Evolutionary conservation across 345 rosid genomes (phyloP).

Genomic region (Euphorbia pulcherrima): DNA sequence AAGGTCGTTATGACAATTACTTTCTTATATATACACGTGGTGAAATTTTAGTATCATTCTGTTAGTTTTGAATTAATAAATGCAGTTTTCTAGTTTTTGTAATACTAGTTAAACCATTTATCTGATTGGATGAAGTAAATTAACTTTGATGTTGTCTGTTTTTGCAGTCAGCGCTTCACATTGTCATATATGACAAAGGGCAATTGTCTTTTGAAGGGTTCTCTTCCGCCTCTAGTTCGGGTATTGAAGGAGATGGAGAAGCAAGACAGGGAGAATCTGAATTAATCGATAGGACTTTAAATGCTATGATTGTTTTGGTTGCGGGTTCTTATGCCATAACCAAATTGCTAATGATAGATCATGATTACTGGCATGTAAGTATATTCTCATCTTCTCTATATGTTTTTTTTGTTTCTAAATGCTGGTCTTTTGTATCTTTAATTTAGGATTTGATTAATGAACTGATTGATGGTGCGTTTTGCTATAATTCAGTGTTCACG

Average conservation of each 20-base stretch:
- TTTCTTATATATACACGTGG: neutral
- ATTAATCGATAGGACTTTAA: slow-evolving; percentile 58
- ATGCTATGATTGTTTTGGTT: slow-evolving; percentile 73
- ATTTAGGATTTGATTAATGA: neutral
- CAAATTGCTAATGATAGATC: slow-evolving; percentile 86
- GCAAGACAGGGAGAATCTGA: slow-evolving; percentile 33
- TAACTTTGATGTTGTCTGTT: slow-evolving; percentile 10
- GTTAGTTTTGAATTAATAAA: neutral
- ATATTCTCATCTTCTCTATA: neutral
- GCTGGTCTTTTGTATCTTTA: neutral
- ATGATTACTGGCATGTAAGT: slow-evolving; percentile 87
- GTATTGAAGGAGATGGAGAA: slow-evolving; percentile 26
- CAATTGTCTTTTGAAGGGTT: slow-evolving; percentile 76
- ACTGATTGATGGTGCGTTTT: neutral
- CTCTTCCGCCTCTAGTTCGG: slow-evolving; percentile 40
- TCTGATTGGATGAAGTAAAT: slow-evolving; percentile 5
- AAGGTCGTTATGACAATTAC: slow-evolving; percentile 54
- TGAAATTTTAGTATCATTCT: no score
- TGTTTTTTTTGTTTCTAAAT: neutral
- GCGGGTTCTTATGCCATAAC: slow-evolving; percentile 77
- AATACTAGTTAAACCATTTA: neutral
- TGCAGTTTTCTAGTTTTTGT: neutral
- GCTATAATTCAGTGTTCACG: neutral
- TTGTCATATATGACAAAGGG: no score
- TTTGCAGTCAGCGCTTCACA: slow-evolving; percentile 77